Evolutionary conservation across 306 rosid species (phyloP).

Genomic region (Neltuma alba): DNA sequence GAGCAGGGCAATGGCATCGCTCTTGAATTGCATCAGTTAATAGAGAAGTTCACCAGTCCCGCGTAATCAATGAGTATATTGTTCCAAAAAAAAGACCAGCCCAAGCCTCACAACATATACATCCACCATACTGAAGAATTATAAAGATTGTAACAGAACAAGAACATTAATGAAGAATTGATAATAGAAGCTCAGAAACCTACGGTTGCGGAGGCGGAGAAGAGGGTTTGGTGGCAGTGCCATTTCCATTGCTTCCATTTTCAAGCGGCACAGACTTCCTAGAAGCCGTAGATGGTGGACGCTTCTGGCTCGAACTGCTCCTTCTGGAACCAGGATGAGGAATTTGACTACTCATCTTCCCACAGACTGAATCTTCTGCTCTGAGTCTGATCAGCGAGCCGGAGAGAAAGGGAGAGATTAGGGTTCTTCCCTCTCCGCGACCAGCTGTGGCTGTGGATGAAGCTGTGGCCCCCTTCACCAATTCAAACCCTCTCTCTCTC

Average conservation of each 20-base stretch:
- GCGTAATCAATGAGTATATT: not conserved
- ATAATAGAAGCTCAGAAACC: not conserved
- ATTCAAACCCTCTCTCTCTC: not conserved
- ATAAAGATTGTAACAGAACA: not conserved
- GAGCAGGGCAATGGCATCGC: not conserved
- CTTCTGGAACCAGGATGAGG: slow-evolving; percentile 40
- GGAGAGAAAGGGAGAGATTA: not conserved
- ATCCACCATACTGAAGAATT: not conserved
- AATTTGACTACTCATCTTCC: slow-evolving; percentile 60
- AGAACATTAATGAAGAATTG: not conserved
- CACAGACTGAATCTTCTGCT: not conserved
- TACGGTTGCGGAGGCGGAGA: slow-evolving; percentile 59
- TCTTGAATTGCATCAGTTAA: not conserved
- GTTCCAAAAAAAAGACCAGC: not conserved
- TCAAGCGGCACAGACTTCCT: slow-evolving; percentile 45
- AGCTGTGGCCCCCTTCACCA: not conserved
- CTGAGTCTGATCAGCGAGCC: not conserved
- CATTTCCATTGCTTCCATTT: slow-evolving; percentile 48
- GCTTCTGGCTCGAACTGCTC: slow-evolving; percentile 45
- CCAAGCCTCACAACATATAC: too few relatives aligned
- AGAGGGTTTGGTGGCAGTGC: slow-evolving; percentile 45
- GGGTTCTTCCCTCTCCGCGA: slow-evolving; percentile 2
- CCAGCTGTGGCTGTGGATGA: not conserved
- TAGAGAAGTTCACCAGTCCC: not conserved
- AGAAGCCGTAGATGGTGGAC: slow-evolving; percentile 43